Evolutionary conservation across 306 rosid genomes (phyloP).

Genomic region (Abrus precatorius): DNA sequence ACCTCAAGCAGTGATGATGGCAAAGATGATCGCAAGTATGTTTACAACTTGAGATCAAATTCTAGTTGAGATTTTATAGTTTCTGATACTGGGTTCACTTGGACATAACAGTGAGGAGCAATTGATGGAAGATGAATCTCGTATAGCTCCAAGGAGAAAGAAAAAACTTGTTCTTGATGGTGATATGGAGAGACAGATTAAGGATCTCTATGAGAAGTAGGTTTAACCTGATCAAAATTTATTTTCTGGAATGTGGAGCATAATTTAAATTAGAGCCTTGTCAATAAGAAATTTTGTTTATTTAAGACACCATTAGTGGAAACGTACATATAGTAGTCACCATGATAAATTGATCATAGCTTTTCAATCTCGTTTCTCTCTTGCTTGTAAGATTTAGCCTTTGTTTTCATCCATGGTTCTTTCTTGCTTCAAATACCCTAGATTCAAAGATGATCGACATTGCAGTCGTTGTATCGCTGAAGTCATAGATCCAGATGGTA

Average conservation of each 20-base stretch:
- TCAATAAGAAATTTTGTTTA: constrained; percentile 20
- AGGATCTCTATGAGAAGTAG: constrained; percentile 82
- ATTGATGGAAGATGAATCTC: constrained; percentile 57
- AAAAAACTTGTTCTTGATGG: constrained; percentile 71
- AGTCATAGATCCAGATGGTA: constrained; percentile 74
- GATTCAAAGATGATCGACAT: constrained; percentile 75
- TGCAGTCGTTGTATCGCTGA: constrained; percentile 76
- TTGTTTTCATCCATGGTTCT: constrained; percentile 33
- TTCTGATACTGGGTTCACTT: constrained; percentile 51
- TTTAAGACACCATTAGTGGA: constrained; percentile 5
- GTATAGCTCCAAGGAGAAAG: constrained; percentile 63
- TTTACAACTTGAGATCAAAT: constrained; percentile 33
- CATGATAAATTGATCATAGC: constrained; percentile 10
- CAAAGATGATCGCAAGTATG: constrained; percentile 57
- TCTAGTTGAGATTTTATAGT: constrained; percentile 38
- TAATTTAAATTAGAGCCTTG: constrained; percentile 31
- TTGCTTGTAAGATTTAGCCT: constrained; percentile 29
- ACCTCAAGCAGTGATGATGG: constrained; percentile 51
- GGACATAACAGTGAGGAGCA: constrained; percentile 58
- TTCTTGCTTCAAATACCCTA: constrained; percentile 47
- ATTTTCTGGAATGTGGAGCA: constrained; percentile 27
- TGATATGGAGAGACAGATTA: constrained; percentile 72
- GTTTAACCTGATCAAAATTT: constrained; percentile 40
- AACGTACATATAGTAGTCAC: constrained; percentile 2
- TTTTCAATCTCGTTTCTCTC: background rate